Conservation (phyloP, 2,329 filamentous ascomycete species). For the Botrytis deweyae region DNA sequence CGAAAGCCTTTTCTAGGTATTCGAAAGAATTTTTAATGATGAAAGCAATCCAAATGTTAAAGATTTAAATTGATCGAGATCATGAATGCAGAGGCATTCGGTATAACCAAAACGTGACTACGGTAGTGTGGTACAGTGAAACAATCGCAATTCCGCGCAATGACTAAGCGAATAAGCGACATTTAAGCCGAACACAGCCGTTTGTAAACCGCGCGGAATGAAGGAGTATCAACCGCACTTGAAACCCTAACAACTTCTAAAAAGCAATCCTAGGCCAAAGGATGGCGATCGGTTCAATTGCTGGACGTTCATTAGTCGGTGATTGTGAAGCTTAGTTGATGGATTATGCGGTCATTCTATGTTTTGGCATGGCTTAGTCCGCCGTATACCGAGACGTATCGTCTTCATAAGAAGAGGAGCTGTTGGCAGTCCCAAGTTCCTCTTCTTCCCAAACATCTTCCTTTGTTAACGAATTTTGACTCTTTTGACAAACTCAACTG, state of each 20-base stretch:
- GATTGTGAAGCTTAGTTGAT: neutral
- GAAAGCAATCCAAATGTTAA: neutral
- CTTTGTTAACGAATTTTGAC: neutral
- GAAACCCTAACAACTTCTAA: neutral
- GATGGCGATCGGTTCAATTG: neutral
- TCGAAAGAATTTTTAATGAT: neutral
- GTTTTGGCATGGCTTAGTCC: neutral
- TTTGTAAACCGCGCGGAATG: conserved; percentile 9
- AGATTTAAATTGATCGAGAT: neutral
- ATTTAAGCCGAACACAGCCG: conserved; percentile 14
- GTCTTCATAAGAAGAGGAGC: conserved; percentile 6
- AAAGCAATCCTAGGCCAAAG: neutral
- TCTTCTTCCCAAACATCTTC: neutral
- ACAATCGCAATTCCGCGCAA: conserved; percentile 2
- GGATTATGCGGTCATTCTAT: conserved; percentile 5
- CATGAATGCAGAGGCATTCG: neutral
- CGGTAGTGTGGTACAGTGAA: neutral
- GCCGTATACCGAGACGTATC: conserved; percentile 3
- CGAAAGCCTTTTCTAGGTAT: neutral
- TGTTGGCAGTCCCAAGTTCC: neutral
- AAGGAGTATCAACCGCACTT: conserved; percentile 3
- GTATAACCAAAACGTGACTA: conserved; percentile 3
- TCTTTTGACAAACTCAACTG: neutral
- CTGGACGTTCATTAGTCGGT: conserved; percentile 8
- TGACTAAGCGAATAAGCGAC: neutral